These are phyloP conservation scores for Penicillium glabrum DNA, from an alignment of 2,329 filamentous ascomycete genomes.

Conservation along the genomic window DNA sequence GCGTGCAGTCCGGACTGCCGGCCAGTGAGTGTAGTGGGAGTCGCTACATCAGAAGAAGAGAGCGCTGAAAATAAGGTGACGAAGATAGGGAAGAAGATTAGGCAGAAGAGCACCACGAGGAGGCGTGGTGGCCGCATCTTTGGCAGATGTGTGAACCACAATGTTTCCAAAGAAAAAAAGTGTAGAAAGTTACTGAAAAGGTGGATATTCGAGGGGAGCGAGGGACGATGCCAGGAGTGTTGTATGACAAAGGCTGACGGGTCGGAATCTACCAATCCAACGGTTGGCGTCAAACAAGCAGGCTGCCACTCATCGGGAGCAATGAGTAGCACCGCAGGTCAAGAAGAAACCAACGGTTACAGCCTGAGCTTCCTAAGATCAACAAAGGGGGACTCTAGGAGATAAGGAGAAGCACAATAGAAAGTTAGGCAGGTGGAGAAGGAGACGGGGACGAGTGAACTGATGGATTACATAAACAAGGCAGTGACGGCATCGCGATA, in stretches of 20 bases:
- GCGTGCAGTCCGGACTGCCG: slow-evolving; percentile 52
- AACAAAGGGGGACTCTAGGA: slow-evolving; percentile 4
- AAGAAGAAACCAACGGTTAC: slow-evolving; percentile 7
- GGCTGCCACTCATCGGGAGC: slow-evolving; percentile 35
- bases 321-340: slow-evolving; percentile 23
- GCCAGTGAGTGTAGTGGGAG: slow-evolving; percentile 36
- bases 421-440: slow-evolving; percentile 21
- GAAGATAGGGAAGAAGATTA: slow-evolving; percentile 50
- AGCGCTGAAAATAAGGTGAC: slow-evolving; percentile 49
- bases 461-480: slow-evolving; percentile 22
- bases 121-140: slow-evolving; percentile 51
- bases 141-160: slow-evolving; percentile 7
- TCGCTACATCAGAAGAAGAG: slow-evolving; percentile 39
- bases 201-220: slow-evolving; percentile 10
- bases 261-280: slow-evolving; percentile 32
- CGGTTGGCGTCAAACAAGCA: slow-evolving; percentile 29
- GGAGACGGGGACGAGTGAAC: slow-evolving; percentile 10
- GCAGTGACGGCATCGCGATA: slow-evolving; percentile 13
- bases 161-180: not conserved
- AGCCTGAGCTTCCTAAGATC: slow-evolving; percentile 8
- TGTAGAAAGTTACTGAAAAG: not conserved
- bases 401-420: slow-evolving; percentile 3
- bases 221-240: slow-evolving; percentile 14
- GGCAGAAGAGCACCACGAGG: slow-evolving; percentile 46
- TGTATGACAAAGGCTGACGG: slow-evolving; percentile 21